Percentiles rank a stretch among this genome's conserved stretches.
Evolutionary conservation across 2,329 filamentous ascomycete genomes (phyloP).

Genomic region (Canariomyces notabilis): DNA sequence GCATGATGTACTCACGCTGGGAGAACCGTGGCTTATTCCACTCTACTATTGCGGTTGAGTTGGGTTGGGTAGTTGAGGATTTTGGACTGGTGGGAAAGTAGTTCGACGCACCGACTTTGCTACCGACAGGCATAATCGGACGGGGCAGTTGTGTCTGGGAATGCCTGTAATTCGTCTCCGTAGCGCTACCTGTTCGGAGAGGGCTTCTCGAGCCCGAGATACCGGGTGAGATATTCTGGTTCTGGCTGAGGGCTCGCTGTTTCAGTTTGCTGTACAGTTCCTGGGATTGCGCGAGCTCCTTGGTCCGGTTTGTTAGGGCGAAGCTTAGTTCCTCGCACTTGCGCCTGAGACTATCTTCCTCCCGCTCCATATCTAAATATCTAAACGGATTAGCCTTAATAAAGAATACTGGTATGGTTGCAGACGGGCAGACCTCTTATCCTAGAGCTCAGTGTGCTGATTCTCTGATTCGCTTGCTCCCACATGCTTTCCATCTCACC

Average conservation of each 20-base stretch:
- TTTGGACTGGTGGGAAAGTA: conserved; percentile 16
- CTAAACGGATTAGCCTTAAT: conserved; percentile 8
- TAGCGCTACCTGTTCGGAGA: not conserved
- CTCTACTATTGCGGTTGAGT: not conserved
- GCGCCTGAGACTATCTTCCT: conserved; percentile 58
- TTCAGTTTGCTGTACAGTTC: conserved; percentile 59
- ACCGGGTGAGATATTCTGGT: conserved; percentile 50
- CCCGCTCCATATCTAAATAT: conserved; percentile 48
- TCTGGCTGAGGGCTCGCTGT: conserved; percentile 47
- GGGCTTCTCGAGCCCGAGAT: conserved; percentile 36
- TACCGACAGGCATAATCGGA: not conserved
- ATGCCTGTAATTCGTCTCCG: not conserved
- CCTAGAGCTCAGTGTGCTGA: conserved; percentile 14
- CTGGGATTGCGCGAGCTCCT: conserved; percentile 63
- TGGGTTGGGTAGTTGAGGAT: conserved; percentile 1
- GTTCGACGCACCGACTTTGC: not conserved
- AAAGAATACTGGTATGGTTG: too few species aligned
- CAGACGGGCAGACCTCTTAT: conserved; percentile 17
- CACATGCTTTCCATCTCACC: conserved; percentile 18
- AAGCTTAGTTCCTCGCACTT: conserved; percentile 69
- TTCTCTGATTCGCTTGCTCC: conserved; percentile 17
- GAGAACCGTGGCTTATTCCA: conserved; percentile 11
- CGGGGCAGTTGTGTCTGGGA: conserved; percentile 1
- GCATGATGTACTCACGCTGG: conserved; percentile 5
- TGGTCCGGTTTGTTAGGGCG: conserved; percentile 64